Evolutionary conservation across 192 early-diverging fungal species (phyloP), one percentile per base, ranked within the genome.

Genomic region (Diversispora eburnea): DNA sequence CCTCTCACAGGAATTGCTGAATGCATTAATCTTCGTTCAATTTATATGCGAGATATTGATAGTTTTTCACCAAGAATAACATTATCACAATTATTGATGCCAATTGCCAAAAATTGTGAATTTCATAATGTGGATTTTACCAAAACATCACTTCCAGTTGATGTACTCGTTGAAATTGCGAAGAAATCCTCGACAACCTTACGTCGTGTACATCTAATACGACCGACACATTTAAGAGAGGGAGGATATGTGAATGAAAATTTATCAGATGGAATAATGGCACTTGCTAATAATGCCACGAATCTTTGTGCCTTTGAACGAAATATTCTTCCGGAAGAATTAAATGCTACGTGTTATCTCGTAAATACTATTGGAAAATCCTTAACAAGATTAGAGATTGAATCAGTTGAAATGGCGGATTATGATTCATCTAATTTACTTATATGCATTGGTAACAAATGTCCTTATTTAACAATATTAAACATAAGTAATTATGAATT

Each of bases 121-220:
- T 73, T 73, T 62, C 72, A 73, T 45, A 73, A 73, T 39, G n/a
- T 73, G 17, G 72, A 73, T 73, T 73, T 73, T 55, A 41, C 60
- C 13, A 15, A 25, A 39, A 65, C 72, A 25, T 5, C 15, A 10
- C 47, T 73, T 10, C 72, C 72, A 4, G 72, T 10, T 56, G 61
- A 42, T 43, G 60, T 73, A 15, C 25, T 73, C 3, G 49, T 56
- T 41, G 41, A 51, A 45, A 73, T 73, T 20, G 72, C 72, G 8
- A 64, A 64, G 42, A 73, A 54, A 17, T 73, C 72, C 15, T 51
- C 22, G 10, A 46, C 62, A 9, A 73, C 72, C 12, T 55, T 73
- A 65, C 59, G 59, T 45, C 42, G 15, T 2, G 72, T 73, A 19
- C 33, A 61, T 55, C 45, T 62, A 22, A 4, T 25, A 12, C 13